These are phyloP conservation scores for Agrostemma githago DNA, from an alignment of 148 eudicot species.

Conservation along the genomic window DNA sequence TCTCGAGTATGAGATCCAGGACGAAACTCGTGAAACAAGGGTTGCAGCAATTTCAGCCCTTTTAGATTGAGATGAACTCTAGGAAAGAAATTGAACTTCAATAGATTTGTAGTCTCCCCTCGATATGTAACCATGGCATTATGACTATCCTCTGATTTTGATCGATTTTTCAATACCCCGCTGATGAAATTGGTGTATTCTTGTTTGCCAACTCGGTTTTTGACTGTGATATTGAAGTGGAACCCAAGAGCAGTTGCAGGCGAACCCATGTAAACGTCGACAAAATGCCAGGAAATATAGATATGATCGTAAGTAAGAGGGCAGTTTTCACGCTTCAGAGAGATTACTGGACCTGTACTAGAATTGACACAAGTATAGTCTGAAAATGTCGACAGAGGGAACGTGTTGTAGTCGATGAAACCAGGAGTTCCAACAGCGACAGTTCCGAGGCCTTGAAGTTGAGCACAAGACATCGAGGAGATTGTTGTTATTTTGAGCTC, in stretches of 20 bases:
- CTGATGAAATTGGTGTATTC: conserved; percentile 60
- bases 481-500: conserved; percentile 72
- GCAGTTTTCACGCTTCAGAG: conserved; percentile 50
- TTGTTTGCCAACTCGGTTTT: conserved; percentile 25
- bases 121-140: conserved; percentile 40
- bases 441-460: conserved; percentile 56
- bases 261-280: conserved; percentile 50
- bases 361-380: conserved; percentile 63
- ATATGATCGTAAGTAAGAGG: conserved; percentile 42
- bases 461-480: conserved; percentile 72
- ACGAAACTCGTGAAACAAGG: conserved; percentile 71
- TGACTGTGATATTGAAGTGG: conserved; percentile 71
- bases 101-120: conserved; percentile 54
- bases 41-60: conserved; percentile 75
- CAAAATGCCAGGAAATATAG: conserved; percentile 71
- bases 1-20: conserved; percentile 67
- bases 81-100: conserved; percentile 78
- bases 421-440: conserved; percentile 56
- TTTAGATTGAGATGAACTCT: conserved; percentile 54
- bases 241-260: conserved; percentile 85
- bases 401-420: conserved; percentile 37
- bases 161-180: conserved; percentile 55
- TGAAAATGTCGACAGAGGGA: conserved; percentile 58
- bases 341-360: conserved; percentile 55
- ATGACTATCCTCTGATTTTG: conserved; percentile 28